Percentiles rank a stretch among this genome's conserved stretches.
Conservation (phyloP, 768 basidiomycete genomes). For the Lenzites betulinus region DNA sequence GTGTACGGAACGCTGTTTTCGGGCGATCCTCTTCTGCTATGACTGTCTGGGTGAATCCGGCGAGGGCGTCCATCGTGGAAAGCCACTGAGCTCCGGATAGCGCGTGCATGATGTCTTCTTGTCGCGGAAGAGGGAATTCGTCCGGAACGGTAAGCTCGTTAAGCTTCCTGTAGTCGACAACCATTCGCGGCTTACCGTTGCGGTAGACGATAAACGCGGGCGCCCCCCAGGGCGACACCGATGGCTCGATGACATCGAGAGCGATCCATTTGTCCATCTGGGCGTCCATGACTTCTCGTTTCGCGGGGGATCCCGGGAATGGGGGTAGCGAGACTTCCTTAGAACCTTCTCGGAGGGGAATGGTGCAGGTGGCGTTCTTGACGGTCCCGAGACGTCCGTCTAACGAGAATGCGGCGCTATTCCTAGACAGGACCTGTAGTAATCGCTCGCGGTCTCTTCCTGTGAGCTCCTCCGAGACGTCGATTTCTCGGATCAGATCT, state of each 20-base stretch:
- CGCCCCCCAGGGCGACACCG: constrained; percentile 40
- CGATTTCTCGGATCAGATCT: no score
- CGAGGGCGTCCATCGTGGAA: no score
- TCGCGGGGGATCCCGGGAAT: constrained; percentile 27
- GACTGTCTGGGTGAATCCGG: no score
- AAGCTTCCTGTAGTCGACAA: constrained; percentile 37
- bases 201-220: constrained; percentile 39
- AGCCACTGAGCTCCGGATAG: constrained; percentile 33
- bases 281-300: constrained; percentile 6
- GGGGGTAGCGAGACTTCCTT: constrained; percentile 23
- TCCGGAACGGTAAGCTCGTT: constrained; percentile 28
- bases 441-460: background rate
- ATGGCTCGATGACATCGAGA: constrained; percentile 42
- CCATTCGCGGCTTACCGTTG: constrained; percentile 40
- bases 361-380: constrained; percentile 18
- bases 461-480: background rate
- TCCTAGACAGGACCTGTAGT: constrained; percentile 2
- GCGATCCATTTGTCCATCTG: constrained; percentile 28
- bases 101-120: no score
- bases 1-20: no score
- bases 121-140: constrained; percentile 25
- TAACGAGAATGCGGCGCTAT: constrained; percentile 26
- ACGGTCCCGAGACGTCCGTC: constrained; percentile 27
- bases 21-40: no score
- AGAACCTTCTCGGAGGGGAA: constrained; percentile 19